Evolutionary conservation across 1,284 basidiomycete species (phyloP), one percentile per base, ranked within the genome.

Genomic region (Pseudozyma hubeiensis): DNA sequence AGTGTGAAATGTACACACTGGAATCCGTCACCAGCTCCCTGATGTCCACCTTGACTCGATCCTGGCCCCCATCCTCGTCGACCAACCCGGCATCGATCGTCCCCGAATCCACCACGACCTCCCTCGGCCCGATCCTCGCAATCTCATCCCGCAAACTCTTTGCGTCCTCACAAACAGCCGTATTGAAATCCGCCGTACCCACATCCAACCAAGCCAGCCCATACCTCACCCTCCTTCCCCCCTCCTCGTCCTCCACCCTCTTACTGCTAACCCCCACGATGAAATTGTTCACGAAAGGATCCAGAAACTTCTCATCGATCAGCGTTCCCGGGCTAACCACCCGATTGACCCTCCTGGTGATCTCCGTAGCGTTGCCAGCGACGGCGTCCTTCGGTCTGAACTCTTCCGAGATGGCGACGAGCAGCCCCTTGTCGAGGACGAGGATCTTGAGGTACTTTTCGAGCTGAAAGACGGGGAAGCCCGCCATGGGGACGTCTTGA

Each of bases 201-300:
- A 84, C 69, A 53, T 84, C 82, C 37, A 83, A 59, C 82, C 82
- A 84, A 5, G 81, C 81, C 10, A 84, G 49, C 5, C 82, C 82
- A 44, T 55, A 82, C 50, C 48, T 45, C 30, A 10, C 47, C 19
- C 19, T 34, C 7, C 11, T 39, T 5, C 35, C 45, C 13, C 5
- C 16, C 13, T 33, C 24, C 24, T 34, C 29, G 7, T 24, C 31
- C 24, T 29, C 37, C 19, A 9, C 46, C 13, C 24, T n/a, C 34
- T 11, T 19, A 33, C 48, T 53, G 17, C 60, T 60, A 4, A 83
- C 50, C 9, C 68, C 68, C 0, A 83, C 68, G 13, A 84, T 78
- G 33, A 79, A 84, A 37, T 84, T 84, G 60, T 79, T 81, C 52
- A 55, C 62, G 33, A 82, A 82, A 1, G 81, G 80, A 62, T 84